These are phyloP conservation scores for Sugiyamaella floridensis DNA, from an alignment of 805 yeast genomes.

Conservation along the genomic window DNA sequence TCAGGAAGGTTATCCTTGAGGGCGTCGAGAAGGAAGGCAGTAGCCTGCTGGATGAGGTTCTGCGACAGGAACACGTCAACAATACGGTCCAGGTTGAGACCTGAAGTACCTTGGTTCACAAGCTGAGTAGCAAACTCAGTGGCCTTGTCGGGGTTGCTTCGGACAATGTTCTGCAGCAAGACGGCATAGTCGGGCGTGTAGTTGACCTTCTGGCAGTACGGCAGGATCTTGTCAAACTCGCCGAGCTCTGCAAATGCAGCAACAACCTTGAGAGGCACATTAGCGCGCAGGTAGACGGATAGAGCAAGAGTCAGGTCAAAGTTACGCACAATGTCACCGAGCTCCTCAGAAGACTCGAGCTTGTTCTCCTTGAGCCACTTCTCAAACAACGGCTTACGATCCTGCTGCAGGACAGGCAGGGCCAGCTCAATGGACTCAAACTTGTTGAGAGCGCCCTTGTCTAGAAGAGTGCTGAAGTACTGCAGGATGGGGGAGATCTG, in stretches of 20 bases:
- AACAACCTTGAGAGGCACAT: constrained; percentile 81
- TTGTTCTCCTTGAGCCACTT: constrained; percentile 96
- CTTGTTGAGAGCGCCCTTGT: constrained; percentile 86
- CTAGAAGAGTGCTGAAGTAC: constrained; percentile 84
- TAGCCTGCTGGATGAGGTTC: constrained; percentile 93
- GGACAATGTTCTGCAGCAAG: constrained; percentile 80
- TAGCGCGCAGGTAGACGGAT: constrained; percentile 81
- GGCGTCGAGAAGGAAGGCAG: constrained; percentile 93
- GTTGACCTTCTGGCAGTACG: constrained; percentile 83
- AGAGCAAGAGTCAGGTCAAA: constrained; percentile 79
- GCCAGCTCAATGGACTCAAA: constrained; percentile 93
- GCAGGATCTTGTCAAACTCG: constrained; percentile 91
- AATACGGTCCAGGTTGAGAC: constrained; percentile 73
- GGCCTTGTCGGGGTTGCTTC: constrained; percentile 96
- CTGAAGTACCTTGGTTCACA: constrained; percentile 52
- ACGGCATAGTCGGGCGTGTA: constrained; percentile 87
- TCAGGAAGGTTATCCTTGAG: constrained; percentile 88
- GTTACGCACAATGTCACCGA: constrained; percentile 93
- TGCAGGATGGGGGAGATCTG: constrained; percentile 90
- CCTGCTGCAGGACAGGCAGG: constrained; percentile 90
- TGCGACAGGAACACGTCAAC: constrained; percentile 94
- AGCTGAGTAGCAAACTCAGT: constrained; percentile 92
- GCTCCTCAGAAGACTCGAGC: constrained; percentile 89
- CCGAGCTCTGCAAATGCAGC: constrained; percentile 90
- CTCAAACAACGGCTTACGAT: constrained; percentile 86